phyloP scores from a whole-genome alignment of 192 early-diverging fungal genomes.

The Geosiphon pyriformis region DNA sequence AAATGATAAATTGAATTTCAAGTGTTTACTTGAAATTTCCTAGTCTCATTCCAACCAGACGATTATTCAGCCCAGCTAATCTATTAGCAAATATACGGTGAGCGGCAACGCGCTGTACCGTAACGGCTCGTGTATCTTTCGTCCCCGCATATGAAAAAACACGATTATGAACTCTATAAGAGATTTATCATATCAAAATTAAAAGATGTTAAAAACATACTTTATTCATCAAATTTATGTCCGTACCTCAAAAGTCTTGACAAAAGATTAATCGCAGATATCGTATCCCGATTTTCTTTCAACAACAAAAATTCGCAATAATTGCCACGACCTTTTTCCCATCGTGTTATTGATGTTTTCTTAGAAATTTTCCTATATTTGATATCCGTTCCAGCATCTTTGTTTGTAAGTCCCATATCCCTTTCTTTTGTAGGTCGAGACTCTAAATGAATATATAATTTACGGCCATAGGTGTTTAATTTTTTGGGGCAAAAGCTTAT shows the following conservation, averaged over 20 bases:
- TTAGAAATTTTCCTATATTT: constrained; percentile 30
- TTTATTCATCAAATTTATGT: background rate
- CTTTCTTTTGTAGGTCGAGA: too few relatives aligned
- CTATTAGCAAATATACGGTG: constrained; percentile 51
- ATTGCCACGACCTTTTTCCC: constrained; percentile 61
- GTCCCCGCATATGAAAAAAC: constrained; percentile 84
- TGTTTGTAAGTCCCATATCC: too few relatives aligned
- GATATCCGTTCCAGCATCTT: too few relatives aligned
- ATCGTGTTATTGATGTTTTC: constrained; percentile 32
- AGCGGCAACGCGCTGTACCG: constrained; percentile 76
- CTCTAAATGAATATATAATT: background rate
- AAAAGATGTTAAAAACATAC: background rate
- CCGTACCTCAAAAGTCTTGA: constrained; percentile 42
- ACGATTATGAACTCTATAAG: constrained; percentile 41
- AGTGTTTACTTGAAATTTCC: constrained; percentile 65
- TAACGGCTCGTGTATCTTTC: constrained; percentile 91
- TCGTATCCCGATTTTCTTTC: constrained; percentile 92
- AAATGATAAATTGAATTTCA: background rate
- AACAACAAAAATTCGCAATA: constrained; percentile 81
- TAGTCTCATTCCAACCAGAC: constrained; percentile 49
- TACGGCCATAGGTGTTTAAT: background rate
- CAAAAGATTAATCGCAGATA: constrained; percentile 70
- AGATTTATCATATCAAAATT: background rate
- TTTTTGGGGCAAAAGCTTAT: background rate
- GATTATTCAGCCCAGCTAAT: constrained; percentile 49